Conservation (phyloP, 768 basidiomycete species). For the Mycena albidolilacea region DNA sequence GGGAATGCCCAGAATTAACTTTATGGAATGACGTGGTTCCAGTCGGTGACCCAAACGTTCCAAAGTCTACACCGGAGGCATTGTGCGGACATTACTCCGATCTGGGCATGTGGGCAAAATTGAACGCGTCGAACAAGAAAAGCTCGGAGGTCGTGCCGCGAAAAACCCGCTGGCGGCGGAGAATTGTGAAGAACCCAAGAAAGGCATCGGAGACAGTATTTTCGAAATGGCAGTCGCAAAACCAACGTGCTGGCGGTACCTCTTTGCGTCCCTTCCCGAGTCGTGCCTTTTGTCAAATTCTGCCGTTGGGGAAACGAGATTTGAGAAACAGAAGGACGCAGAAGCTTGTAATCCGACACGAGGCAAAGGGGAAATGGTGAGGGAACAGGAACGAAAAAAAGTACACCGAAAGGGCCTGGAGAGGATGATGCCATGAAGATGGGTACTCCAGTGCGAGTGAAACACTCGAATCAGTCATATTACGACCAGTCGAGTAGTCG, state of each 20-base stretch:
- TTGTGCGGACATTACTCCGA: constrained; percentile 30
- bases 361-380: neutral
- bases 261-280: no score
- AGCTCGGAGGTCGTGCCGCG: constrained; percentile 24
- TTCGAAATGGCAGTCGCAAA: no score
- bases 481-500: neutral
- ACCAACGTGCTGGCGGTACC: neutral
- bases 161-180: constrained; percentile 29
- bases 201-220: neutral
- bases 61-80: neutral
- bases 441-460: neutral
- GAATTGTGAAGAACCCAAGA: constrained; percentile 15
- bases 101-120: constrained; percentile 24
- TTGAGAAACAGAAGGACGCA: neutral
- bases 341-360: neutral
- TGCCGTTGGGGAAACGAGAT: neutral
- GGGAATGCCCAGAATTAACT: constrained; percentile 5
- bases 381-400: neutral
- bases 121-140: constrained; percentile 7
- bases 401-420: neutral
- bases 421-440: neutral
- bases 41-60: neutral
- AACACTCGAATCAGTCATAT: neutral
- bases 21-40: constrained; percentile 19
- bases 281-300: neutral